Percentiles rank a stretch among this genome's conserved stretches.
Evolutionary conservation across 495 filamentous ascomycete species (phyloP).

Genomic region (Gamarada debralockiae): DNA sequence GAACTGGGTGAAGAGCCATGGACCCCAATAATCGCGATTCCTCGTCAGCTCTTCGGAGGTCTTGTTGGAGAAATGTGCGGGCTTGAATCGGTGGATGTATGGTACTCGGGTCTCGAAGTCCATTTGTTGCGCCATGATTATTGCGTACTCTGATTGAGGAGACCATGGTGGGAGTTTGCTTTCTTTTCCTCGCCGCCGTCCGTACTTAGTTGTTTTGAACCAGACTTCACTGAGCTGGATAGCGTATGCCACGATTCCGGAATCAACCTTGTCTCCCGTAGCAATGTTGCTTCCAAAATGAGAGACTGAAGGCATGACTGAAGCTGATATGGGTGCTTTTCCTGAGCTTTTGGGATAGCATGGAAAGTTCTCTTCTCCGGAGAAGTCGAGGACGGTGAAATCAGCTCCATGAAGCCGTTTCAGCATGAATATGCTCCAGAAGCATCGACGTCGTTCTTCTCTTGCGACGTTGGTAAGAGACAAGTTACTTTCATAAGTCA

Average conservation of each 20-base stretch:
- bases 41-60: constrained; percentile 36
- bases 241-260: constrained; percentile 42
- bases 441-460: constrained; percentile 44
- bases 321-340: constrained; percentile 16
- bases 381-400: constrained; percentile 35
- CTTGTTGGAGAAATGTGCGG: constrained; percentile 37
- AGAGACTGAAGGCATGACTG: neutral
- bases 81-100: constrained; percentile 41
- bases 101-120: constrained; percentile 45
- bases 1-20: constrained; percentile 45
- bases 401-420: constrained; percentile 43
- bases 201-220: constrained; percentile 41
- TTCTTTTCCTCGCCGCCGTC: constrained; percentile 38
- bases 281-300: neutral
- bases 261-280: neutral
- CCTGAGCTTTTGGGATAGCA: constrained; percentile 26
- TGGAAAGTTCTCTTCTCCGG: constrained; percentile 33
- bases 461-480: constrained; percentile 20
- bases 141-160: constrained; percentile 44
- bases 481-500: constrained; percentile 31
- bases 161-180: constrained; percentile 45
- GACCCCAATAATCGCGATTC: constrained; percentile 43
- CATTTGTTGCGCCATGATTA: constrained; percentile 45
- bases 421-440: constrained; percentile 46
- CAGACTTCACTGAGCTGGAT: constrained; percentile 43